Base-by-base conservation (phyloP, 805 yeast species). In the Starmerella floricola region DNA sequence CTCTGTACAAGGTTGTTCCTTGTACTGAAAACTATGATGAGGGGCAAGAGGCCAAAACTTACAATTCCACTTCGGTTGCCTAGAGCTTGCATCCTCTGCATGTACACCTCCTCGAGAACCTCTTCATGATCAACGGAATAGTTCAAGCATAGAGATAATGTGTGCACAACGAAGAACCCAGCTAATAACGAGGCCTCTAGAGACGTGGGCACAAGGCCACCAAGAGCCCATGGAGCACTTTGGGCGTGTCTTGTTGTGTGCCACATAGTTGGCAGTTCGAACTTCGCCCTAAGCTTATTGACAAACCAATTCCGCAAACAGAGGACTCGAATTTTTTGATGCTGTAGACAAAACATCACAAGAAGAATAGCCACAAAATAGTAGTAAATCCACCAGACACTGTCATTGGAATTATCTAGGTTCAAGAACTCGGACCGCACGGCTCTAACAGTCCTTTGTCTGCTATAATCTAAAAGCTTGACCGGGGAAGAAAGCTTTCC, bases 51-150 rank as follows among this genome's bases (percentile, higher is more conserved):
- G 1, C 45, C 51, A 24, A 48, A 46, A 2, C 47, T 35, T 12
- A 48, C 8, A n/a, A 48, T 48, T 2, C 51, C 51, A 13, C 41
- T 42, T 12, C 51, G 37, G 20, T 48, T 43, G 8, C 48, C 51
- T 21, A 46, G 19, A 11, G 29, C 45, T 24, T 43, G 48, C 16
- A 48, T 28, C 10, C 6, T 2, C 34, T 48, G 51, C 26, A 16
- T 17, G 10, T 8, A 12, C 15, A 24, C 31, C 2, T 48, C 10
- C 21, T 40, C 47, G 31, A 48, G 8, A 8, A 40, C 27, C n/a
- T 48, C 49, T 6, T 36, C 17, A 11, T 11, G 21, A 21, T 48
- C 52, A 13, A 47, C 27, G 1, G 45, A 30, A 16, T 47, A 48
- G 20, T 36, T 31, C n/a, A 19, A 8, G 16, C 10, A 20, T 11